Base-by-base conservation (phyloP, 2,329 filamentous ascomycete species). In the Ascochyta viciae-villosae region DNA sequence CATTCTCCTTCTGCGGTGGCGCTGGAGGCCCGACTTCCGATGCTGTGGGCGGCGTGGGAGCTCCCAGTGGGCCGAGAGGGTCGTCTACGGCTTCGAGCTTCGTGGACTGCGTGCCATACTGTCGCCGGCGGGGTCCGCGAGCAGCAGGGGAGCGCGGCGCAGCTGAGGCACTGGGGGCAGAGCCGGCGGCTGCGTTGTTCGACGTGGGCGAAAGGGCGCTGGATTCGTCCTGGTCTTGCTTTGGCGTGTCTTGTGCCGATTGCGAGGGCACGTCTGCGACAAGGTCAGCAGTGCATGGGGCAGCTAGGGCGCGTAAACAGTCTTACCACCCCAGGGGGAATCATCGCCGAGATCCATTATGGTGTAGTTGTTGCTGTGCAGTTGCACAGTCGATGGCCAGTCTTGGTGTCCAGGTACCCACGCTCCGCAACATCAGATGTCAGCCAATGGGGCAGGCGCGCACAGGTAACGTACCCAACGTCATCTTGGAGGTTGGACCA, bases 21-120 rank as follows among this genome's bases (percentile, higher is more conserved):
- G 79, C 87, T n/a, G 89, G 89, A 54, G 89, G 89, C 53, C 89
- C 89, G 57, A 85, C 82, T 50, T 87, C 85, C 53, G 72, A 64
- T 50, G 78, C 75, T 33, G 76, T 68, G 4, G 76, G 74, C 31
- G 83, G 83, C 47, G 85, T 85, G 26, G 88, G 76, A 50, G 87
- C 88, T 55, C 91, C 91, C 47, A 96, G 80, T 22, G 91, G 91
- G 1, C 91, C 91, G 41, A 93, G 84, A 52, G 89, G 89, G 67
- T 86, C 82, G 72, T 92, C 89, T 64, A 91, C 88, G 58, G 88
- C 89, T 77, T 94, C 87, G 58, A 94, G 88, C 50, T 87, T 88
- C 42, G 90, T 92, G 27, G 89, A 86, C 73, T 93, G 89, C 56
- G 88, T 88, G 64, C 88, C 87, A 70, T 92, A 81, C 70, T 85